Percentiles rank a stretch among this genome's conserved stretches.
phyloP scores from a whole-genome alignment of 345 rosid genomes.

The Hirschfeldia incana region DNA sequence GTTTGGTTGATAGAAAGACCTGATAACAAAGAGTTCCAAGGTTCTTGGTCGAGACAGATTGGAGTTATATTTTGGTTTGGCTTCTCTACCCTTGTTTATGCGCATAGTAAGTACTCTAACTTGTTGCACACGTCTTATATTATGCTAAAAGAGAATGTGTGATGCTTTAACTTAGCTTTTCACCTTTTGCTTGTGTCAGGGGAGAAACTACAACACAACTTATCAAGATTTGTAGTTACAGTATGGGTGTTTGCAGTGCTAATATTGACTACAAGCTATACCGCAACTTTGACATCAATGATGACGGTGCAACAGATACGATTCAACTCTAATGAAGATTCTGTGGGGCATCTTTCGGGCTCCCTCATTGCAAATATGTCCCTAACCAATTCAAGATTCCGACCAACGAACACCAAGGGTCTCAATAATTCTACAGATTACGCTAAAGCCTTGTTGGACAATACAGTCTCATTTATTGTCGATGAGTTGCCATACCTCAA shows the following conservation, averaged over 20 bases:
- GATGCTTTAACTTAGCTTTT: neutral
- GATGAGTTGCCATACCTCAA: constrained; percentile 51
- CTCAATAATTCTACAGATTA: constrained; percentile 29
- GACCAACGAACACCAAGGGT: neutral
- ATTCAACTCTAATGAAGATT: constrained; percentile 14
- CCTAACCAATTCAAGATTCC: constrained; percentile 12
- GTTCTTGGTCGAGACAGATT: constrained; percentile 43
- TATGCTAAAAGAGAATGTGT: neutral
- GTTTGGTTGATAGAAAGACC: constrained; percentile 59
- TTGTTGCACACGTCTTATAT: neutral
- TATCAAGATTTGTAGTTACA: constrained; percentile 50
- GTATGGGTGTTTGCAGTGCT: constrained; percentile 59
- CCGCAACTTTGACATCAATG: constrained; percentile 52
- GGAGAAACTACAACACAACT: constrained; percentile 48
- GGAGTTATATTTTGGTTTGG: constrained; percentile 48
- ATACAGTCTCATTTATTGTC: constrained; percentile 39
- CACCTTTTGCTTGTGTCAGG: constrained; percentile 33
- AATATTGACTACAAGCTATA: constrained; percentile 52
- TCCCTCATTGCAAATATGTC: constrained; percentile 34
- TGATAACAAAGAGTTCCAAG: constrained; percentile 44
- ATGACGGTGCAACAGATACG: constrained; percentile 48
- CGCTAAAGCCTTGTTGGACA: constrained; percentile 28
- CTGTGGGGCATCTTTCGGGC: constrained; percentile 39
- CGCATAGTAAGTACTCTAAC: constrained; percentile 43
- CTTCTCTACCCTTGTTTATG: constrained; percentile 55